phyloP scores from a whole-genome alignment of 1,284 basidiomycete species.

The Leccinum cinnamomeum region DNA sequence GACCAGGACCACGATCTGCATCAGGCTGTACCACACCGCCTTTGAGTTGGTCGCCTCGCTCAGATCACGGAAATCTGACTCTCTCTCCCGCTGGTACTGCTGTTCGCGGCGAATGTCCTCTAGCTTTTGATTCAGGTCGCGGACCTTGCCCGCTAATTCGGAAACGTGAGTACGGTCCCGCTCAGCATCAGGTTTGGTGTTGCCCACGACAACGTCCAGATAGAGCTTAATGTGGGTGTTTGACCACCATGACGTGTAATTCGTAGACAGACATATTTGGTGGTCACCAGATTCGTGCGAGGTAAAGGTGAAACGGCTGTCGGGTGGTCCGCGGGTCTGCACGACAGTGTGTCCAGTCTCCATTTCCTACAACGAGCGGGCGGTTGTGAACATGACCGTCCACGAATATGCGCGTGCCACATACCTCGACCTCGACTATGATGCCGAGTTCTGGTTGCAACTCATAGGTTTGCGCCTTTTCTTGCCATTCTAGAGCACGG shows the following conservation, averaged over 20 bases:
- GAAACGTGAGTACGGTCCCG: conserved; percentile 87
- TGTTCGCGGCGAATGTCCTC: conserved; percentile 94
- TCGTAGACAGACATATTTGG: conserved; percentile 91
- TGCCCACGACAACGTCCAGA: conserved; percentile 91
- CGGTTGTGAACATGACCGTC: conserved; percentile 3
- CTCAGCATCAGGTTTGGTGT: conserved; percentile 77
- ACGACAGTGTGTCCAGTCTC: conserved; percentile 77
- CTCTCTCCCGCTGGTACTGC: conserved; percentile 96
- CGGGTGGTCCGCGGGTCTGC: conserved; percentile 83
- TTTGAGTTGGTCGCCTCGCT: conserved; percentile 87
- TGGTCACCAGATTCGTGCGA: conserved; percentile 97
- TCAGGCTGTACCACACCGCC: conserved; percentile 91
- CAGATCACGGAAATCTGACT: conserved; percentile 87
- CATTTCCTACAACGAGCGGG: conserved; percentile 59
- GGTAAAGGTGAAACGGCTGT: conserved; percentile 96
- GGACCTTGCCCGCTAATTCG: conserved; percentile 82
- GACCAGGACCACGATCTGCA: conserved; percentile 85
- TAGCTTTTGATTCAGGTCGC: conserved; percentile 91
- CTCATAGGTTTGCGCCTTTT: conserved; percentile 66
- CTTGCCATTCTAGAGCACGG: conserved; percentile 88
- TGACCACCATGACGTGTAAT: conserved; percentile 84
- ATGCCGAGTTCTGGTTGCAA: conserved; percentile 84
- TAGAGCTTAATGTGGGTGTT: conserved; percentile 92
- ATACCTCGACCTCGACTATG: conserved; percentile 85
- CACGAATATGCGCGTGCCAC: conserved; percentile 16